phyloP scores from a whole-genome alignment of 495 filamentous ascomycete species.

The Choiromyces venosus region DNA sequence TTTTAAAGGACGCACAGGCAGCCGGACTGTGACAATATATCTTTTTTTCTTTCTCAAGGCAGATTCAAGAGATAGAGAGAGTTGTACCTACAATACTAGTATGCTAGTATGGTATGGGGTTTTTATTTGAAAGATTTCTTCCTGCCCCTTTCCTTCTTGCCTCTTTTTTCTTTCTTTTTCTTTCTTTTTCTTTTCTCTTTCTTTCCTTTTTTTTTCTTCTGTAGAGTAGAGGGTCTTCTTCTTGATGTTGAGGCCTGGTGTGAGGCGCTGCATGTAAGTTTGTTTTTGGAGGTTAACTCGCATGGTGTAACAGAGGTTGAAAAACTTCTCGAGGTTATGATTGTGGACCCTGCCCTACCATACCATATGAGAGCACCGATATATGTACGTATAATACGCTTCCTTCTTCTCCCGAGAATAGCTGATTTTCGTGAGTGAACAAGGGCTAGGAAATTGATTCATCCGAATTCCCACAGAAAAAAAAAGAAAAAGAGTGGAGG shows the following conservation, averaged over 20 bases:
- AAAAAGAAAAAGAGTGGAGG: not conserved
- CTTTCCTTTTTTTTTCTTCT: constrained; percentile 7
- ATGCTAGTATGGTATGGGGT: not conserved
- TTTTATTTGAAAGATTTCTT: not conserved
- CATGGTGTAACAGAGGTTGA: constrained; percentile 25
- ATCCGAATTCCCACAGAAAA: not conserved
- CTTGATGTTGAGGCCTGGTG: constrained; percentile 1
- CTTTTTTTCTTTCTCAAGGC: not conserved
- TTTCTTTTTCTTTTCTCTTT: not conserved
- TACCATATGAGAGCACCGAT: not conserved
- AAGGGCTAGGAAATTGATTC: not conserved
- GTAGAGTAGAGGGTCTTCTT: not conserved
- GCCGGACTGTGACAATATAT: not conserved
- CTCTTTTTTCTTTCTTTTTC: not conserved
- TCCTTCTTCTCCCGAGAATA: constrained; percentile 3
- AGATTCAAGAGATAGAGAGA: not conserved
- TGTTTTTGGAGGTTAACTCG: constrained; percentile 9
- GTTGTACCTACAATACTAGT: not conserved
- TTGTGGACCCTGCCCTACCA: not conserved
- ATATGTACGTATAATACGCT: not conserved
- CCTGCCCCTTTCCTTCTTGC: not conserved
- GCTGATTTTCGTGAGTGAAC: not conserved
- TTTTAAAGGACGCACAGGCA: not conserved
- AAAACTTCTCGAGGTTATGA: constrained; percentile 7
- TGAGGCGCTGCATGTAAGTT: constrained; percentile 10